These are phyloP conservation scores for Chrysopogon serrulatus DNA, from an alignment of 176 grass and related monocot genomes.

Conservation along the genomic window DNA sequence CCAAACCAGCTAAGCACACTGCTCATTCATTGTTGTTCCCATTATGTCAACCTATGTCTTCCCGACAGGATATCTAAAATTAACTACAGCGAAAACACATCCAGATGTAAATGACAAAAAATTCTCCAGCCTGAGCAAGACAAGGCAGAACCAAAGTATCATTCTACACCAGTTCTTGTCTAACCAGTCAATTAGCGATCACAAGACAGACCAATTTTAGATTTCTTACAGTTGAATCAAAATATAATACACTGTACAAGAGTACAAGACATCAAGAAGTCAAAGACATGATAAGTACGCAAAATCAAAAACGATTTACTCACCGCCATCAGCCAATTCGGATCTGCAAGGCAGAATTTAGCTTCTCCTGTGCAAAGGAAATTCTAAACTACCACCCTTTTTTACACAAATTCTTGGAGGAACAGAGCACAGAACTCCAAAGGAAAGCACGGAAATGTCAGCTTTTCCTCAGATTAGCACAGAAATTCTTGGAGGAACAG, in stretches of 20 bases:
- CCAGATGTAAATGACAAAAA: neutral
- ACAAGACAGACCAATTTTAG: neutral
- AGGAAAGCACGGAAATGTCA: neutral
- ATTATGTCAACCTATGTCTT: neutral
- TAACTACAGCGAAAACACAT: neutral
- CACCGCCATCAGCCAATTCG: conserved; percentile 44
- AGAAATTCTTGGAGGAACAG: neutral
- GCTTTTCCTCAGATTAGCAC: neutral
- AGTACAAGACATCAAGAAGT: neutral
- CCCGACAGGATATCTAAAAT: neutral
- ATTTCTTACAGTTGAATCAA: neutral
- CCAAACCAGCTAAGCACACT: neutral
- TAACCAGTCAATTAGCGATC: neutral
- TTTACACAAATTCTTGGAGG: neutral
- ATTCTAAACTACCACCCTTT: conserved; percentile 1
- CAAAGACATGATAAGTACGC: neutral
- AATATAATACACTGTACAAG: conserved; percentile 1
- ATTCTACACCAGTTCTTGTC: neutral
- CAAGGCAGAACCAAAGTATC: neutral
- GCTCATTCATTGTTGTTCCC: neutral
- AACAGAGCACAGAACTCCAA: neutral
- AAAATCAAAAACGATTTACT: conserved; percentile 30
- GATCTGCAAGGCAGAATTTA: neutral
- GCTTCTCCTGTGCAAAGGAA: neutral
- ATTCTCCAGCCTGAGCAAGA: neutral